These are phyloP conservation scores for Dactylonectria macrodidyma DNA, from an alignment of 2,329 filamentous ascomycete species.

Conservation along the genomic window DNA sequence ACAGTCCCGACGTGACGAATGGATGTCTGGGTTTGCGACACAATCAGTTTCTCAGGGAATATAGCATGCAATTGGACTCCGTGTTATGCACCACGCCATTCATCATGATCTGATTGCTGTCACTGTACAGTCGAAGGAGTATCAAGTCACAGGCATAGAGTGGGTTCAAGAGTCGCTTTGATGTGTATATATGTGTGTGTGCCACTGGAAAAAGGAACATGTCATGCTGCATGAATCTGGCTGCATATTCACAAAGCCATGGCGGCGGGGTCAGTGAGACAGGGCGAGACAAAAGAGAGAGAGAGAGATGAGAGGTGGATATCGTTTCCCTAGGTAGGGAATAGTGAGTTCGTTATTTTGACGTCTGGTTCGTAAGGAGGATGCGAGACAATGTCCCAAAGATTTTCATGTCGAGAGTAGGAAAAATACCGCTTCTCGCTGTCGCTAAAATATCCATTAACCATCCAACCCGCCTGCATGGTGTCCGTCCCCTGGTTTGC, in stretches of 20 bases:
- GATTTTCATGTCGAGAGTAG: slow-evolving; percentile 37
- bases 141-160: no score
- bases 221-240: neutral
- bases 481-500: slow-evolving; percentile 30
- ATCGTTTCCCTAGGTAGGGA: slow-evolving; percentile 18
- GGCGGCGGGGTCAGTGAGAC: neutral
- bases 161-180: no score
- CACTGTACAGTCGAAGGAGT: no score
- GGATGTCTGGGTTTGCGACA: no score
- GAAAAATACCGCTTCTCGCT: slow-evolving; percentile 41
- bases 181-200: no score
- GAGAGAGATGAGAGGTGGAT: slow-evolving; percentile 4
- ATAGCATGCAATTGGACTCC: no score
- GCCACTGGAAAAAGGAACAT: neutral
- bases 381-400: slow-evolving; percentile 32
- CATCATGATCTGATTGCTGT: no score
- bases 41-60: no score
- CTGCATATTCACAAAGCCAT: neutral
- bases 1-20: no score
- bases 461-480: slow-evolving; percentile 35
- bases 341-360: slow-evolving; percentile 32
- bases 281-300: neutral
- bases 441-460: slow-evolving; percentile 38
- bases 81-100: no score
- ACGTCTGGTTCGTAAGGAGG: slow-evolving; percentile 40